Conservation (phyloP, 176 grass and related monocot genomes). For the Triticum turgidum region DNA sequence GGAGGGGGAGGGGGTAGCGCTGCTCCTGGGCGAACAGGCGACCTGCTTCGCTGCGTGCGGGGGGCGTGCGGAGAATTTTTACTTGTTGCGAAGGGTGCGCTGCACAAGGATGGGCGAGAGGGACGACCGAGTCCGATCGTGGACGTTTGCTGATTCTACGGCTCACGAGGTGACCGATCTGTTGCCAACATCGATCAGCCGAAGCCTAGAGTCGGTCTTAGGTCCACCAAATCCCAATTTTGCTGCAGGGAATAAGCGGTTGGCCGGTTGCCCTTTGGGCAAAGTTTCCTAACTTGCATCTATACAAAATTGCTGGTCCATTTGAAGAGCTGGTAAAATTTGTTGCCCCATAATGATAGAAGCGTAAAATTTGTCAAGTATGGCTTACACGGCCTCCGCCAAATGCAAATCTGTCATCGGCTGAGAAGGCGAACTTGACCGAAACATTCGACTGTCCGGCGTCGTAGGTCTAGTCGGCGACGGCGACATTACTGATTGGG, state of each 20-base stretch:
- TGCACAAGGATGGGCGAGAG: too few species aligned
- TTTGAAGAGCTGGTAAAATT: neutral
- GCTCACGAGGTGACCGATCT: too few species aligned
- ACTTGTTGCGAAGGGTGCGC: too few species aligned
- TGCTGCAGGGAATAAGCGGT: neutral
- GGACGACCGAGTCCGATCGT: too few species aligned
- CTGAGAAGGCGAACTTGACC: constrained; percentile 20
- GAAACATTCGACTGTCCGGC: neutral
- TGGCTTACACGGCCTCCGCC: neutral
- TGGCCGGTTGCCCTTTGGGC: neutral
- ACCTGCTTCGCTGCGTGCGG: too few species aligned
- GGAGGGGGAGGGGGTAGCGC: too few species aligned
- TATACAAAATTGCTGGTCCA: neutral
- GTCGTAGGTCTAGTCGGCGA: neutral
- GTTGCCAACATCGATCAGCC: too few species aligned
- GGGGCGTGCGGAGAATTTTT: too few species aligned
- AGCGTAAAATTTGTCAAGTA: neutral
- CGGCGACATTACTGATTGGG: neutral
- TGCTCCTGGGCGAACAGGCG: too few species aligned
- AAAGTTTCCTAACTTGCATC: neutral
- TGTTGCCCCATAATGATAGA: neutral
- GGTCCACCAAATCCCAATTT: too few species aligned
- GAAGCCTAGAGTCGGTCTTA: too few species aligned
- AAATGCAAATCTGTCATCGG: neutral
- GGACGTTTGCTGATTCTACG: too few species aligned